phyloP scores from a whole-genome alignment of 176 grass and related monocot genomes.

The Canna indica region DNA sequence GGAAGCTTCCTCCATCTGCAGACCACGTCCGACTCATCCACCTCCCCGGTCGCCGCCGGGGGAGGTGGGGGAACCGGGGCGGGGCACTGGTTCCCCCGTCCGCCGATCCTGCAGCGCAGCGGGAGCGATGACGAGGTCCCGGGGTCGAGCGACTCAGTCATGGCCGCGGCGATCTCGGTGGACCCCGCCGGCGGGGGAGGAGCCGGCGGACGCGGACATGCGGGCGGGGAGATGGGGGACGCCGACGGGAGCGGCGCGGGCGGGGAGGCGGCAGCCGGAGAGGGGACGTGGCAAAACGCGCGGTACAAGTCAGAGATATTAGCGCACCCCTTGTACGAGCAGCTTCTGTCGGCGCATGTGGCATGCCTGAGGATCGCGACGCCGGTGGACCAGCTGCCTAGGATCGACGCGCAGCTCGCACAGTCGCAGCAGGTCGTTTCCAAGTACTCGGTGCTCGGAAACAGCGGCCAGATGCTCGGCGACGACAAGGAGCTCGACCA shows the following conservation, averaged over 20 bases:
- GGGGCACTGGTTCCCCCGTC: background rate
- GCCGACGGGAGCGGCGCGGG: background rate
- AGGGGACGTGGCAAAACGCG: slow-evolving; percentile 20
- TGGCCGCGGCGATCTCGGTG: slow-evolving; percentile 19
- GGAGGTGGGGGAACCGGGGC: slow-evolving; percentile 9
- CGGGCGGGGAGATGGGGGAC: background rate
- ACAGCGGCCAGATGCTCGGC: slow-evolving; percentile 16
- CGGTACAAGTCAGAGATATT: slow-evolving; percentile 62
- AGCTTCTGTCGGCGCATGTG: slow-evolving; percentile 80
- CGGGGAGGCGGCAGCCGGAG: background rate
- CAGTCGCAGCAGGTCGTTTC: slow-evolving; percentile 44
- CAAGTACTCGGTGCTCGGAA: slow-evolving; percentile 20
- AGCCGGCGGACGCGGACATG: background rate
- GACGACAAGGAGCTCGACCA: slow-evolving; percentile 80
- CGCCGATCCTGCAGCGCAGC: slow-evolving; percentile 4
- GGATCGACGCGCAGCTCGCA: slow-evolving; percentile 82
- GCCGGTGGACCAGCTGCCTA: slow-evolving; percentile 87
- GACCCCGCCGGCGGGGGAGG: background rate
- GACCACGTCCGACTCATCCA: slow-evolving; percentile 47
- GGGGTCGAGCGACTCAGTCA: slow-evolving; percentile 33
- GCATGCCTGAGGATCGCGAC: slow-evolving; percentile 88
- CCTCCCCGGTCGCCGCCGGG: slow-evolving; percentile 17
- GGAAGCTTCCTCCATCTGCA: slow-evolving; percentile 74
- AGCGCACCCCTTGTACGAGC: slow-evolving; percentile 89
- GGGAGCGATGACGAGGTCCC: slow-evolving; percentile 25